Conservation (phyloP, 1,139 yeast species). For the Blastobotrys aristatus region DNA sequence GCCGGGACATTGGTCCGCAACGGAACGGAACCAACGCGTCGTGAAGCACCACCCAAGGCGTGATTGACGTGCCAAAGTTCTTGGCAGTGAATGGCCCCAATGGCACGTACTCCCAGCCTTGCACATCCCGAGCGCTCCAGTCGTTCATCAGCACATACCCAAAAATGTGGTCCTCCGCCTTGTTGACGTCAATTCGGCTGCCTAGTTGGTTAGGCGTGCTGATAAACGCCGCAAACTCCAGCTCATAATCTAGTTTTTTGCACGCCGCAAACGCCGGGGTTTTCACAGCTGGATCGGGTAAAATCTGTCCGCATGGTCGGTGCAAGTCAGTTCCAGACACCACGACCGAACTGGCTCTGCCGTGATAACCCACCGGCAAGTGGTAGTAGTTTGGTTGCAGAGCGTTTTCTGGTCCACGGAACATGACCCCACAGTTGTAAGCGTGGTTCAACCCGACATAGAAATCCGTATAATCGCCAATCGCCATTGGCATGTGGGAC, state of each 20-base stretch:
- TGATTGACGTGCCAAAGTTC: conserved; percentile 27
- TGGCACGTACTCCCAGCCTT: conserved; percentile 30
- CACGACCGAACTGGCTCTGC: conserved; percentile 28
- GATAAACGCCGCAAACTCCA: conserved; percentile 27
- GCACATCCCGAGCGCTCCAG: conserved; percentile 29
- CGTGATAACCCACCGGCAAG: conserved; percentile 30
- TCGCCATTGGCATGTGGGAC: conserved; percentile 23
- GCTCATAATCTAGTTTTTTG: conserved; percentile 25
- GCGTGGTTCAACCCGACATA: conserved; percentile 27
- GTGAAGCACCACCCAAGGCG: conserved; percentile 27
- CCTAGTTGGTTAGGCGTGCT: conserved; percentile 23
- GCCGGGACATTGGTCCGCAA: conserved; percentile 17
- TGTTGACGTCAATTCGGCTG: conserved; percentile 20
- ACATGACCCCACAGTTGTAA: conserved; percentile 26
- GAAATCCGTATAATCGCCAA: conserved; percentile 29
- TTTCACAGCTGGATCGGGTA: conserved; percentile 16
- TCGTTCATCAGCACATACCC: conserved; percentile 30
- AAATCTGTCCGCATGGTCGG: conserved; percentile 28
- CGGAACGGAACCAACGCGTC: conserved; percentile 22
- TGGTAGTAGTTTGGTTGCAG: conserved; percentile 27
- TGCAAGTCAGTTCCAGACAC: conserved; percentile 26
- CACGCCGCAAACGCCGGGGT: conserved; percentile 18
- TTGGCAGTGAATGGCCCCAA: conserved; percentile 29
- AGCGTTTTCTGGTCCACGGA: conserved; percentile 26
- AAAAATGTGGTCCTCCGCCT: conserved; percentile 26